phyloP scores from a whole-genome alignment of 1,284 basidiomycete species.

The Exobasidium rhododendri region DNA sequence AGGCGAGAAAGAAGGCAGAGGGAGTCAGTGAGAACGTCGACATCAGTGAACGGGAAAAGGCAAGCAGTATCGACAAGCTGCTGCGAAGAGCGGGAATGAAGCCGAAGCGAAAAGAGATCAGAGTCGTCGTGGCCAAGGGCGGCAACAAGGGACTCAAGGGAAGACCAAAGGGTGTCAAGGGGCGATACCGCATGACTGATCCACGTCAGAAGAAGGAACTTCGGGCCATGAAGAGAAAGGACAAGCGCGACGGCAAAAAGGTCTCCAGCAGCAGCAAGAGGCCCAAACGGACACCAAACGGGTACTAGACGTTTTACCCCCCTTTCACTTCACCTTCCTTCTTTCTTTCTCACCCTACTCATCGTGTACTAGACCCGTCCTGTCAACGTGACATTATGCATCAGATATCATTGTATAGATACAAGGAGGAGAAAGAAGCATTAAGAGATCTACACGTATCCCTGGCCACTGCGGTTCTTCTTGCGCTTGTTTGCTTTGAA shows the following conservation, averaged over 20 bases:
- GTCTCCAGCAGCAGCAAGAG: constrained; percentile 24
- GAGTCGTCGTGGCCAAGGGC: constrained; percentile 89
- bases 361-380: background rate
- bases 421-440: background rate
- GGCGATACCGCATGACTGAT: constrained; percentile 56
- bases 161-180: constrained; percentile 92
- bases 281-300: constrained; percentile 28
- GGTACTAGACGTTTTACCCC: constrained; percentile 19
- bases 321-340: background rate
- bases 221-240: constrained; percentile 44
- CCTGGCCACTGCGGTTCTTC: constrained; percentile 41
- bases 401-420: background rate
- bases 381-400: background rate
- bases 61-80: constrained; percentile 84
- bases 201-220: constrained; percentile 53
- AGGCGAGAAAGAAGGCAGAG: constrained; percentile 94
- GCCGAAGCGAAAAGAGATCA: constrained; percentile 69
- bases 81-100: constrained; percentile 68
- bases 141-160: constrained; percentile 85
- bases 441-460: constrained; percentile 5
- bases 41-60: constrained; percentile 77
- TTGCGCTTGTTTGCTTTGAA: constrained; percentile 73
- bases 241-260: constrained; percentile 52
- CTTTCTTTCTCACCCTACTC: background rate
- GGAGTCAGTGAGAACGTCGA: constrained; percentile 83